phyloP scores from a whole-genome alignment of 495 filamentous ascomycete species.

The Durotheca rogersii region DNA sequence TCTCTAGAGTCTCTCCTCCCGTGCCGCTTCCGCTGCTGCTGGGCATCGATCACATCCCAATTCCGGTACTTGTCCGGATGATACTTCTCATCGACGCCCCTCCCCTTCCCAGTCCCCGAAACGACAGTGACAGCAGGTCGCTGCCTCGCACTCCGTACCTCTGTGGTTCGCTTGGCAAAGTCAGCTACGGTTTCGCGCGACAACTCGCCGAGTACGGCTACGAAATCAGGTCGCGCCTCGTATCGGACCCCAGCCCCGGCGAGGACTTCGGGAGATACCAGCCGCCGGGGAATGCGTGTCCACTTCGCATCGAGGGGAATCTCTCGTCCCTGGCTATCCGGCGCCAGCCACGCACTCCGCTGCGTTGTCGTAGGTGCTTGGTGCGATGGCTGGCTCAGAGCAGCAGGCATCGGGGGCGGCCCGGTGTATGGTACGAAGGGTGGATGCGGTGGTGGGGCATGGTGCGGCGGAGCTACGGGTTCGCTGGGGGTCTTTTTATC shows the following conservation, averaged over 20 bases:
- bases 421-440: too few species aligned
- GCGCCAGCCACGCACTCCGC: slow-evolving; percentile 38
- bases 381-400: too few species aligned
- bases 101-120: slow-evolving; percentile 10
- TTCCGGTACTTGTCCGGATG: slow-evolving; percentile 34
- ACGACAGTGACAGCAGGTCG: background rate
- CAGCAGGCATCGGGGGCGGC: too few species aligned
- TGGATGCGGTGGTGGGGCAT: slow-evolving; percentile 32
- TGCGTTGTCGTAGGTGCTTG: slow-evolving; percentile 3
- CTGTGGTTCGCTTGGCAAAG: slow-evolving; percentile 55
- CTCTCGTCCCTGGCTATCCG: slow-evolving; percentile 55
- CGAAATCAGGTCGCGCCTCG: slow-evolving; percentile 66
- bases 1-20: slow-evolving; percentile 5
- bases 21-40: slow-evolving; percentile 4
- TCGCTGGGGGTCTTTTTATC: slow-evolving; percentile 10
- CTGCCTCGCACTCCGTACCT: slow-evolving; percentile 50
- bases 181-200: slow-evolving; percentile 60
- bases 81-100: slow-evolving; percentile 20
- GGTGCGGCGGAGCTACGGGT: slow-evolving; percentile 29
- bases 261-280: slow-evolving; percentile 68
- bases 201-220: slow-evolving; percentile 66
- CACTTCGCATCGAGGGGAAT: slow-evolving; percentile 68
- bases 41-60: slow-evolving; percentile 28
- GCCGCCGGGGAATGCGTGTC: slow-evolving; percentile 65
- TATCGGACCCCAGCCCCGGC: slow-evolving; percentile 65